These are phyloP conservation scores for Pichia sp. DNA, from an alignment of 1,139 yeast genomes.

Conservation along the genomic window DNA sequence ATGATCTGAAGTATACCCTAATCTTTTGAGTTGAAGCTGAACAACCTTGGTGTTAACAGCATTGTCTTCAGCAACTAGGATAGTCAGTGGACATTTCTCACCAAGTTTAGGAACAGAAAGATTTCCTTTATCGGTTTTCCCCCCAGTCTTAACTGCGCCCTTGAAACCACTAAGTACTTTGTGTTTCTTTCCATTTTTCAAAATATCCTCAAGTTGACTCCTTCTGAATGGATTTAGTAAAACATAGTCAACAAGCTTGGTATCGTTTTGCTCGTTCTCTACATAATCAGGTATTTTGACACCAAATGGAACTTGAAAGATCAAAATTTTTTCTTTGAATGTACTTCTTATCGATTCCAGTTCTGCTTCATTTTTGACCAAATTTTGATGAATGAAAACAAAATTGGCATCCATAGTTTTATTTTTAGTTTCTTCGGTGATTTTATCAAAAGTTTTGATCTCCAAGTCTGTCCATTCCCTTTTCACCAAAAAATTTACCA, in stretches of 20 bases:
- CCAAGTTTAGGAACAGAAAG: conserved; percentile 14
- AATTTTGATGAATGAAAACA: conserved; percentile 2
- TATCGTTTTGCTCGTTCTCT: not conserved
- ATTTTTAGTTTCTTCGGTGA: conserved; percentile 7
- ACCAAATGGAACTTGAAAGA: conserved; percentile 13
- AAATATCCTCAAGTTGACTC: conserved; percentile 21
- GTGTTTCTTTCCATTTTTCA: not conserved
- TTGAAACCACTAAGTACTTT: not conserved
- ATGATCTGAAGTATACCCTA: conserved; percentile 47
- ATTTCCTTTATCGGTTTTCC: not conserved
- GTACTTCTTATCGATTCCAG: not conserved
- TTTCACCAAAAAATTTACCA: not conserved
- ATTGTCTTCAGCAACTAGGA: conserved; percentile 47
- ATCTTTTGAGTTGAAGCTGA: conserved; percentile 39
- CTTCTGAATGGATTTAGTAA: conserved; percentile 32
- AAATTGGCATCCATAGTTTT: conserved; percentile 16
- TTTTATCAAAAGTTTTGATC: not conserved
- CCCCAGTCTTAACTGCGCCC: not conserved
- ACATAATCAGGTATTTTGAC: conserved; percentile 5
- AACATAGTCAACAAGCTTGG: conserved; percentile 20
- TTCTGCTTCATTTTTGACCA: not conserved
- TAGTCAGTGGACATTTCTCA: conserved; percentile 33
- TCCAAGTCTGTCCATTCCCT: not conserved
- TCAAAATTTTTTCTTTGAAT: conserved; percentile 2
- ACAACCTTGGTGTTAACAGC: conserved; percentile 44